Conservation (phyloP, 2,329 filamentous ascomycete species). For the Hypoxylon sp. region DNA sequence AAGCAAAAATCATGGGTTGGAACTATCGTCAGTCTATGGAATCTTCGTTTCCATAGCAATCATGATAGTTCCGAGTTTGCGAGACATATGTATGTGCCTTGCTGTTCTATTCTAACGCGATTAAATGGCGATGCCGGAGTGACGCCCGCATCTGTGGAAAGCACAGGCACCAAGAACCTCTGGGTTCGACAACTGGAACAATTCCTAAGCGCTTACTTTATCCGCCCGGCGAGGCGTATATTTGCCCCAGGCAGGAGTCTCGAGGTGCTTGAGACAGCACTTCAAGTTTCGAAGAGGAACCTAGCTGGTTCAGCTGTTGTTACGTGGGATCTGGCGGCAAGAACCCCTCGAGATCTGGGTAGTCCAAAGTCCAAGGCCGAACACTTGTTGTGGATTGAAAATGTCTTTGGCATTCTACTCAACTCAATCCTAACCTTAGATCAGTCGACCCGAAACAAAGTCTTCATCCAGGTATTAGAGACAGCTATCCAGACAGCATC, state of each 20-base stretch:
- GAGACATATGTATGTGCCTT: constrained; percentile 53
- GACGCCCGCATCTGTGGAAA: constrained; percentile 31
- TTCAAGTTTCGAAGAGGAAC: constrained; percentile 50
- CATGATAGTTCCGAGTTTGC: constrained; percentile 60
- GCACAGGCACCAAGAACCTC: constrained; percentile 41
- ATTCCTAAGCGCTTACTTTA: constrained; percentile 60
- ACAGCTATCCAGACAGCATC: constrained; percentile 48
- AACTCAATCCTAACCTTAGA: constrained; percentile 32
- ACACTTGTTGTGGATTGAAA: constrained; percentile 42
- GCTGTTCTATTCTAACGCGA: constrained; percentile 52
- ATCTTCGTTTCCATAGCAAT: constrained; percentile 60
- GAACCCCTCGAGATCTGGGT: constrained; percentile 40
- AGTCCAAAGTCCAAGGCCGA: constrained; percentile 45
- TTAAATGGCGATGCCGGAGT: constrained; percentile 46
- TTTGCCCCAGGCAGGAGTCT: constrained; percentile 56
- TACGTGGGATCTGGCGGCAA: constrained; percentile 50
- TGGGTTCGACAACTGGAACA: constrained; percentile 59
- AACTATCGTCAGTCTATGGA: constrained; percentile 59
- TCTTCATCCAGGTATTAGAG: constrained; percentile 46
- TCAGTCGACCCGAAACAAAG: constrained; percentile 37
- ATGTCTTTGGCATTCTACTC: constrained; percentile 40
- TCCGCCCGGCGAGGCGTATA: constrained; percentile 59
- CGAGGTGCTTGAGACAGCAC: constrained; percentile 52
- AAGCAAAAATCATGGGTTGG: constrained; percentile 58
- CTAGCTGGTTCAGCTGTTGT: constrained; percentile 52